Conservation (phyloP, 768 basidiomycete species). For the Naganishia onofrii region DNA sequence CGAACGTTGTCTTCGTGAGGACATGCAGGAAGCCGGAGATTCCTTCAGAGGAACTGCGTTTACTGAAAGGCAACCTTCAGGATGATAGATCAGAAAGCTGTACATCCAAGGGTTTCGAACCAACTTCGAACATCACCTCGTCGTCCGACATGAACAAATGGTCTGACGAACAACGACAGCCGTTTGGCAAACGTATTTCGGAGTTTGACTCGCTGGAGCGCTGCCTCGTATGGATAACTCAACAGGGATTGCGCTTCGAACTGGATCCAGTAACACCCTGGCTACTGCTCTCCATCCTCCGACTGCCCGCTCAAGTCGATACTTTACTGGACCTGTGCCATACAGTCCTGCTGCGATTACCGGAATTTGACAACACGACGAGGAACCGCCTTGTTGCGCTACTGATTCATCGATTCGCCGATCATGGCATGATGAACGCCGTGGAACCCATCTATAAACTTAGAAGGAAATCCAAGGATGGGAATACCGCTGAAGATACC, state of each 20-base stretch:
- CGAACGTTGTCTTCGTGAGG: not conserved
- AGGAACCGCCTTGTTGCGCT: constrained; percentile 12
- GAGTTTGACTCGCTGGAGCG: constrained; percentile 20
- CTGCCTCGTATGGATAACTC: constrained; percentile 24
- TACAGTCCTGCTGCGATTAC: not conserved
- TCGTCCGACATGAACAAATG: not conserved
- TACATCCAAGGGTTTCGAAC: not conserved
- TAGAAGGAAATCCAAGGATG: not conserved
- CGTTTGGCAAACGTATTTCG: not conserved
- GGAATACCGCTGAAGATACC: not conserved
- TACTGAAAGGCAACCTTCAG: not conserved
- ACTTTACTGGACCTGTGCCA: constrained; percentile 16
- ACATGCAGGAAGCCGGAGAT: not conserved
- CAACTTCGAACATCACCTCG: not conserved
- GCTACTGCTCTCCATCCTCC: constrained; percentile 9
- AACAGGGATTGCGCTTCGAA: constrained; percentile 19
- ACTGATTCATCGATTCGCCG: constrained; percentile 12
- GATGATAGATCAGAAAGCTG: not conserved
- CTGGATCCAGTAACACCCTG: constrained; percentile 5
- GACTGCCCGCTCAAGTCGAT: constrained; percentile 6
- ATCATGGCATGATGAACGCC: constrained; percentile 17
- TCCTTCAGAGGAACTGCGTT: not conserved
- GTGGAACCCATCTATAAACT: constrained; percentile 11
- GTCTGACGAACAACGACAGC: not conserved
- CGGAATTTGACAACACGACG: not conserved